Base-by-base conservation (phyloP, 139 green algal species). In the Chlamydomonas urium region DNA sequence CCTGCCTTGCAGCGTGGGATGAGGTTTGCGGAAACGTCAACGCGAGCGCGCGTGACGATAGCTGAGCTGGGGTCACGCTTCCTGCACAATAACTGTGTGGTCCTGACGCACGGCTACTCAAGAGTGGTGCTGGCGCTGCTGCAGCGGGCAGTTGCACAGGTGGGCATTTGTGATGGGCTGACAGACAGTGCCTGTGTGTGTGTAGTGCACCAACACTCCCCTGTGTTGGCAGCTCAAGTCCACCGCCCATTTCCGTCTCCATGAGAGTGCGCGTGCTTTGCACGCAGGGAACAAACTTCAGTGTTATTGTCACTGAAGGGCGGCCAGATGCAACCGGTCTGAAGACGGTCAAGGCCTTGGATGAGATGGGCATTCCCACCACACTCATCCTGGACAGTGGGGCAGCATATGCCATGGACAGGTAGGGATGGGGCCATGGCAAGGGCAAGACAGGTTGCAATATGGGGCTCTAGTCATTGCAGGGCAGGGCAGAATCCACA, bases 61-160 rank as follows among this genome's bases (percentile, higher is more conserved):
- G 93, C 93, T 3, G 84, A 96, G 74, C 80, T 93, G 45, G 94
- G 93, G 0, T 84, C 88, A 34, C 81, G 86, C 38, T 98, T 98
- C 83, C 87, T 98, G 19, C 77, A 78, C 21, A 83, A 79, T 32
- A 89, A 89, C 62, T 75, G 63, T 38, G 83, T 77, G 1, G 85
- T 98, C 42, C 85, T 98, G 28, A 80, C 81, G 3, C 94, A 98
- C 76, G 94, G 94, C n/a, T 90, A 90, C 78, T 94, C 87, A 29
- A 81, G 93, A 4, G 92, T 97, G 28, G 93, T 96, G 62, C 74
- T 96, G 37, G 73, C 84, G 19, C 71, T 98, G 57, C 79, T 98
- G 66, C 78, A 90, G 60, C 70, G 72, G 32, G 91, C 91, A 3
- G 84, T 82, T 0, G 58, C 78, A 32, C 72, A 79, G 78, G 84